phyloP scores from a whole-genome alignment of 805 yeast species.

The Zygoascus biomembranicola region DNA sequence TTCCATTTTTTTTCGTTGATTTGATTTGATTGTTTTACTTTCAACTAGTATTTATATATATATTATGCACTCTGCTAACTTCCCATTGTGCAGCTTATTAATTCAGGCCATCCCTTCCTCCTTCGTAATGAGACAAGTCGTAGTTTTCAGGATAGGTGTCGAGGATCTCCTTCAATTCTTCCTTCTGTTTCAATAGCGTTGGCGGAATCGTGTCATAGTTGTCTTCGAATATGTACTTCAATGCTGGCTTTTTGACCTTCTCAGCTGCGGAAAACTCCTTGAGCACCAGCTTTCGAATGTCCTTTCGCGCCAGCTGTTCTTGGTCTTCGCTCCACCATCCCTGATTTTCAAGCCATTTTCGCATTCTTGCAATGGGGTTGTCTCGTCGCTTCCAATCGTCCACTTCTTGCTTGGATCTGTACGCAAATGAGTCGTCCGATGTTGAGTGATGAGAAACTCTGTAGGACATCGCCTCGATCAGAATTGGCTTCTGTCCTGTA shows the following conservation, averaged over 20 bases:
- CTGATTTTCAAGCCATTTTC: constrained; percentile 25
- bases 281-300: constrained; percentile 20
- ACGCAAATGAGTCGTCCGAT: constrained; percentile 30
- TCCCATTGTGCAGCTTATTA: not conserved
- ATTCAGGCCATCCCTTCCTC: constrained; percentile 20
- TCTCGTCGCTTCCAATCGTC: constrained; percentile 28
- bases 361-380: constrained; percentile 26
- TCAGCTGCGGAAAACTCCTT: constrained; percentile 25
- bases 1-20: no score
- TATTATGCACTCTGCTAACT: no score
- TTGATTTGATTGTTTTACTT: no score
- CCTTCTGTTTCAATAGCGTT: constrained; percentile 21
- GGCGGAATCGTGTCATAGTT: constrained; percentile 18
- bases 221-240: constrained; percentile 22
- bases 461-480: constrained; percentile 31
- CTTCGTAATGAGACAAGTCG: constrained; percentile 19
- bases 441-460: constrained; percentile 31
- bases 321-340: constrained; percentile 26
- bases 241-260: constrained; percentile 22
- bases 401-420: constrained; percentile 26
- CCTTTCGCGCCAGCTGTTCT: constrained; percentile 19
- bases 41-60: no score
- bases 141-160: constrained; percentile 24
- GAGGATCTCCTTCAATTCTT: constrained; percentile 23
- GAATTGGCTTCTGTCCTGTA: constrained; percentile 21